These are phyloP conservation scores for Canariomyces notabilis DNA, from an alignment of 2,329 filamentous ascomycete species.

Conservation along the genomic window DNA sequence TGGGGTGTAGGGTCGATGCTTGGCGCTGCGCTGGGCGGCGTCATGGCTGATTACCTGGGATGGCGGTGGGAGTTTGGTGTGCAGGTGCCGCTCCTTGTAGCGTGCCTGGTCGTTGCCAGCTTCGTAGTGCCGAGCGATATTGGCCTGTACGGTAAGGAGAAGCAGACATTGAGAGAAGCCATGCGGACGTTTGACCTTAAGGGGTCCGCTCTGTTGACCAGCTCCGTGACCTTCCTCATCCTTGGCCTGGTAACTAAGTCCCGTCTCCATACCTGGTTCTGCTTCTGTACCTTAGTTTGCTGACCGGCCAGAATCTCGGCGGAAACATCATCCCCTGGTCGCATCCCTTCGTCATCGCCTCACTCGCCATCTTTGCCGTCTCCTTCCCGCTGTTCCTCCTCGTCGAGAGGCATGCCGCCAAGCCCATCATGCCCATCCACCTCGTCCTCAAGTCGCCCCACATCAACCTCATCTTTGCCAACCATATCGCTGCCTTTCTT, in stretches of 20 bases:
- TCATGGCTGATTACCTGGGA: constrained; percentile 64
- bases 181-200: constrained; percentile 52
- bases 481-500: constrained; percentile 47
- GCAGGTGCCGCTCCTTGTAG: constrained; percentile 48
- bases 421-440: constrained; percentile 57
- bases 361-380: constrained; percentile 44
- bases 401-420: constrained; percentile 44
- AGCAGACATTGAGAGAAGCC: constrained; percentile 42
- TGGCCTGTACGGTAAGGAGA: constrained; percentile 43
- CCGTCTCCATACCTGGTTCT: constrained; percentile 24
- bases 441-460: constrained; percentile 47
- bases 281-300: neutral
- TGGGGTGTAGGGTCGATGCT: constrained; percentile 49
- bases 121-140: constrained; percentile 48
- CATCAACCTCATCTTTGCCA: constrained; percentile 54
- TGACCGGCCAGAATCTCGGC: constrained; percentile 46
- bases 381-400: constrained; percentile 48
- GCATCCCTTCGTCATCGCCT: constrained; percentile 52
- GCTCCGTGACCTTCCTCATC: constrained; percentile 52
- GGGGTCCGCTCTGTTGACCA: constrained; percentile 50
- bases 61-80: constrained; percentile 70
- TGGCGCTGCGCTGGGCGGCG: constrained; percentile 65
- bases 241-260: constrained; percentile 53
- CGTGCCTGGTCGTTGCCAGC: constrained; percentile 42
- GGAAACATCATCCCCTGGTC: constrained; percentile 61